These are phyloP conservation scores for Debaryomyces nepalensis DNA, from an alignment of 1,139 yeast genomes.

Conservation along the genomic window DNA sequence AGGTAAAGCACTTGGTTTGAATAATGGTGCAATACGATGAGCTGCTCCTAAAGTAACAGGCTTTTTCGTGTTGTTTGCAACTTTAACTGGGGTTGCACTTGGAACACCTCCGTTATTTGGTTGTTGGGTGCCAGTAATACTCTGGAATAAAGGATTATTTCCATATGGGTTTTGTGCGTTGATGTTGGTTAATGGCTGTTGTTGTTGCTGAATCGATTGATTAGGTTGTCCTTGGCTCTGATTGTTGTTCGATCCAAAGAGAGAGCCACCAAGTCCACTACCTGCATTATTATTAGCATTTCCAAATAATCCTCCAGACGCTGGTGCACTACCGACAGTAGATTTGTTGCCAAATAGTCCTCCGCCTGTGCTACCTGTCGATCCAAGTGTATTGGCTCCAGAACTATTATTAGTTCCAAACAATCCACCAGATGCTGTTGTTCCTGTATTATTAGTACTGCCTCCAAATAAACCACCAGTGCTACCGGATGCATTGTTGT, in stretches of 20 bases:
- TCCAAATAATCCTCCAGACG: constrained; percentile 28
- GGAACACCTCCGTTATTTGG: constrained; percentile 36
- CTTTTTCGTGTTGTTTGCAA: constrained; percentile 51
- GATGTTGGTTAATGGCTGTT: constrained; percentile 45
- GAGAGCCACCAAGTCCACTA: constrained; percentile 23
- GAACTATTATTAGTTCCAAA: constrained; percentile 14
- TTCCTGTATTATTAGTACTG: constrained; percentile 16
- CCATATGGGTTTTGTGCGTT: constrained; percentile 75
- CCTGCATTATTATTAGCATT: constrained; percentile 13
- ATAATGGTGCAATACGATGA: constrained; percentile 61
- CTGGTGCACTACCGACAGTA: not conserved
- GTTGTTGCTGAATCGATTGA: constrained; percentile 31
- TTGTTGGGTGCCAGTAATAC: constrained; percentile 35
- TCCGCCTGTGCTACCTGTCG: constrained; percentile 21
- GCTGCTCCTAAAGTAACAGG: constrained; percentile 63
- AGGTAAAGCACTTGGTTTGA: constrained; percentile 27
- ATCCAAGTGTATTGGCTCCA: constrained; percentile 24
- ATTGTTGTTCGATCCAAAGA: constrained; percentile 29
- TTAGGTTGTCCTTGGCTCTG: constrained; percentile 20
- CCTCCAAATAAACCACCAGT: constrained; percentile 42
- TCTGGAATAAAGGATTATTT: constrained; percentile 63
- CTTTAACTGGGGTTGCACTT: constrained; percentile 53
- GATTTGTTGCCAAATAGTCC: constrained; percentile 47
- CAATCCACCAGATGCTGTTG: constrained; percentile 22
- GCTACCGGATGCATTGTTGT: constrained; percentile 16